phyloP scores from a whole-genome alignment of 805 yeast species.

The Yarrowia sp. region DNA sequence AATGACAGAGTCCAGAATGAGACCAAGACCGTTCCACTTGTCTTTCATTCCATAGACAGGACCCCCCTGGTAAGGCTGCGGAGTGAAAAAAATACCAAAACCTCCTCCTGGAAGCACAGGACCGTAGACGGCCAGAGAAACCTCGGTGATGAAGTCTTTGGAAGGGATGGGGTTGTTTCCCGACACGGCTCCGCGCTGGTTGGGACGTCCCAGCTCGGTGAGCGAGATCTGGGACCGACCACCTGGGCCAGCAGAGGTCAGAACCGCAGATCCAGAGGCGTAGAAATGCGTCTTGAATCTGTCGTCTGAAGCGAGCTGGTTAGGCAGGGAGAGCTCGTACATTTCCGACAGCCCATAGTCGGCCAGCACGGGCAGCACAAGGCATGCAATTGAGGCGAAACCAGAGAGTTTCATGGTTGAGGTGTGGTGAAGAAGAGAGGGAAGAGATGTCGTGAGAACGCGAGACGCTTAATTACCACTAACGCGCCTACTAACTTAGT shows the following conservation, averaged over 20 bases:
- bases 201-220: constrained; percentile 36
- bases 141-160: constrained; percentile 51
- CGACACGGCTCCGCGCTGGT: constrained; percentile 51
- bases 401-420: constrained; percentile 7
- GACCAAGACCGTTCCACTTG: constrained; percentile 53
- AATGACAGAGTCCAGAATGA: constrained; percentile 50
- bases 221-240: constrained; percentile 26
- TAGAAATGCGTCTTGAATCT: constrained; percentile 19
- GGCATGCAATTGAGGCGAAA: constrained; percentile 6
- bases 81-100: constrained; percentile 51
- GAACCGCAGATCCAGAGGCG: constrained; percentile 32
- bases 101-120: constrained; percentile 51
- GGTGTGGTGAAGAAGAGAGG: constrained; percentile 1
- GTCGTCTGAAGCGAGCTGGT: constrained; percentile 11
- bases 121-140: constrained; percentile 47
- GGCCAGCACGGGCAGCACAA: constrained; percentile 18
- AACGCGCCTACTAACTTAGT: constrained; percentile 13
- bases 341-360: constrained; percentile 20
- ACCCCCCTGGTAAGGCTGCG: constrained; percentile 46
- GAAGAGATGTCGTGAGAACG: neutral
- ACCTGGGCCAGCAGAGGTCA: constrained; percentile 14
- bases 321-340: constrained; percentile 24
- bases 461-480: neutral
- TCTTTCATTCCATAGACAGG: constrained; percentile 52
- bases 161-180: constrained; percentile 45